Evolutionary conservation across 768 basidiomycete genomes (phyloP), one percentile per base, ranked within the genome.

Genomic region (Crassisporium funariophilum): DNA sequence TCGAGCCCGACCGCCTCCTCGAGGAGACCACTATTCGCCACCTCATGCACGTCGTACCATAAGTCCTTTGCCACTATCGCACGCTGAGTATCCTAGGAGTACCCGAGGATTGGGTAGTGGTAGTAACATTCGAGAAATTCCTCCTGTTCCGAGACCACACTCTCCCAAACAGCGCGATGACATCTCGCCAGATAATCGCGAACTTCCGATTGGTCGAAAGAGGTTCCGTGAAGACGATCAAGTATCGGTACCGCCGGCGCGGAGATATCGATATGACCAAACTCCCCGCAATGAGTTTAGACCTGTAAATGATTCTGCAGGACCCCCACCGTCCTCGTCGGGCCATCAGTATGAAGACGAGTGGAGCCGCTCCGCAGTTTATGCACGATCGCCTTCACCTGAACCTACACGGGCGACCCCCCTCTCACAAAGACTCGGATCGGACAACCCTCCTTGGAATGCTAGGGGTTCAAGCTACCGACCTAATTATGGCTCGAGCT

Each of bases 301-400:
- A n/a, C 16, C 33, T 15, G 21, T 5, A 5, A 19, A 11, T 6
- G 25, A 5, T 25, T n/a, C 13, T 29, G 23, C 12, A 21, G 35
- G 35, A 3, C 42, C 43, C 5, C 37, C 19, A 5, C 33, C 41
- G 17, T 11, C 16, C 29, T n/a, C 34, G 31, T 13, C 35, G 41
- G 24, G 20, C 24, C 15, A 46, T 39, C 24, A 12, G 8, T 40
- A 44, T 29, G 38, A 35, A 11, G 52, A 52, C 6, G 57, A 56
- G 21, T 59, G 57, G 57, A 59, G 54, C 29, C 46, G 46, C 16
- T 25, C 41, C 21, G 57, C 57, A 37, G 45, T 29, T 13, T 59
- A 56, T 48, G 47, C 42, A 46, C 61, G 57, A 16, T 55, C 63
- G 20, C 59, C 60, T 8, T 50, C 62, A 6, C 59, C 59, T 20